A percentile compares a stretch with the other conserved stretches of the same genome.
Conservation (phyloP, 2,329 filamentous ascomycete genomes). For the Trichothecium roseum region DNA sequence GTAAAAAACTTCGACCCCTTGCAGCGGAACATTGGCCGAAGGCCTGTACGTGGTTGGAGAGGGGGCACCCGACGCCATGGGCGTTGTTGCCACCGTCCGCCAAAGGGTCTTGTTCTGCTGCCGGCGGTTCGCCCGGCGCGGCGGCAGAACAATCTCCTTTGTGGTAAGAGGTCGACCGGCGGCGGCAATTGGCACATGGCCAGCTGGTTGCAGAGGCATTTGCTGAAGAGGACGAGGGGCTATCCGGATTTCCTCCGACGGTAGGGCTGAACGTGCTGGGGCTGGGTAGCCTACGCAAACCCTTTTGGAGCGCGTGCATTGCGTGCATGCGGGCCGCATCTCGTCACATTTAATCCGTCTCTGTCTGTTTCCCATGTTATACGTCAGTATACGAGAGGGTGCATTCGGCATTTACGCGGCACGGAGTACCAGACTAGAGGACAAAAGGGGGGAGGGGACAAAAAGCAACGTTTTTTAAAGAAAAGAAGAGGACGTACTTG, state of each 20-base stretch:
- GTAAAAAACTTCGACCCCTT: constrained; percentile 43
- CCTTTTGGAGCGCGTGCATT: constrained; percentile 49
- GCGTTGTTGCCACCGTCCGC: constrained; percentile 5
- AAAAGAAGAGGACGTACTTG: constrained; percentile 42
- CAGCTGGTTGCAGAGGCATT: constrained; percentile 6
- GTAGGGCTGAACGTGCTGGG: constrained; percentile 35
- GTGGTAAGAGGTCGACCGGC: neutral
- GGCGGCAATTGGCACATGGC: constrained; percentile 7
- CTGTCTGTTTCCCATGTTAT: constrained; percentile 25
- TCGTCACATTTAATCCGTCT: constrained; percentile 60
- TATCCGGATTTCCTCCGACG: constrained; percentile 36
- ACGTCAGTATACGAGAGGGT: constrained; percentile 4
- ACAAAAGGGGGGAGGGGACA: too few relatives aligned
- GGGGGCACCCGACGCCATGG: constrained; percentile 18
- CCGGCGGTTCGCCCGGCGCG: constrained; percentile 17
- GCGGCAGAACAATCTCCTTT: constrained; percentile 16
- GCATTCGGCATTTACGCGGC: constrained; percentile 9
- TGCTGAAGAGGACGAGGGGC: constrained; percentile 32
- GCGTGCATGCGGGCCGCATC: constrained; percentile 46
- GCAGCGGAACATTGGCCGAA: constrained; percentile 33
- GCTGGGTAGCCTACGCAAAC: constrained; percentile 53
- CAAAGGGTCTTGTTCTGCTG: constrained; percentile 2
- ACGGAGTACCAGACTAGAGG: too few relatives aligned
- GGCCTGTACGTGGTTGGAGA: constrained; percentile 29
- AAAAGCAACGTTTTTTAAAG: too few relatives aligned